Base-by-base conservation (phyloP, 495 filamentous ascomycete species). In the Pyrenopolyporus hunteri region DNA sequence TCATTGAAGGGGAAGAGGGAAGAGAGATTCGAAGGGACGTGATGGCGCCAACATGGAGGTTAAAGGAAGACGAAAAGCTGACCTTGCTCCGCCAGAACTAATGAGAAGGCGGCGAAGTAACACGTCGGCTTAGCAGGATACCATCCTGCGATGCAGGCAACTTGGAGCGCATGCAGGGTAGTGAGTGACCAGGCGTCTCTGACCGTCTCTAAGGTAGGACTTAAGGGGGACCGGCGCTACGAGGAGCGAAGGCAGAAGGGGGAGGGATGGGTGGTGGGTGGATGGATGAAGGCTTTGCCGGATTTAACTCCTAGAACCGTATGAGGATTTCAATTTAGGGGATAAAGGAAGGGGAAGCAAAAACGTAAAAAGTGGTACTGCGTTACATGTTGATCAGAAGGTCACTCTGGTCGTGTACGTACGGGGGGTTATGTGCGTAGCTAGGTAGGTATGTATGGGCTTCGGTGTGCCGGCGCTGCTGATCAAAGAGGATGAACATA, bases 161-260 rank as follows among this genome's bases (percentile, higher is more conserved):
- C 43, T 64, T 59, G 42, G 42, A 63, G 31, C 49, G n/a, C 19
- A 48, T 64, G 55, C 55, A 59, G 56, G 56, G 44, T 56, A 59
- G 29, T 45, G 56, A 53, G n/a, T n/a, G n/a, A n/a, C n/a, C 62
- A 59, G 36, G 62, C 61, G 59, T 55, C 43, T 64, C 33, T 58
- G 42, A 39, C 35, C 19, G 31, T 50, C 55, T 50, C n/a, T n/a
- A n/a, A 45, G 23, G 26, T 42, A 47, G 29, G 54, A 43, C 35
- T 47, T 40, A 32, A 32, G 36, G 23, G 10, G 57, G 61, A 57
- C 49, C 42, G 54, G 49, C 49, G 44, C 43, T 57, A 54, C 22
- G 47, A 56, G 37, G 44, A 45, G 23, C 5, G 7, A 43, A 26
- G 40, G 31, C 23, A 17, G 43, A 33, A 25, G 6, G 23, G 42